Evolutionary conservation across 768 basidiomycete species (phyloP).

Genomic region (Tylopilus felleus): DNA sequence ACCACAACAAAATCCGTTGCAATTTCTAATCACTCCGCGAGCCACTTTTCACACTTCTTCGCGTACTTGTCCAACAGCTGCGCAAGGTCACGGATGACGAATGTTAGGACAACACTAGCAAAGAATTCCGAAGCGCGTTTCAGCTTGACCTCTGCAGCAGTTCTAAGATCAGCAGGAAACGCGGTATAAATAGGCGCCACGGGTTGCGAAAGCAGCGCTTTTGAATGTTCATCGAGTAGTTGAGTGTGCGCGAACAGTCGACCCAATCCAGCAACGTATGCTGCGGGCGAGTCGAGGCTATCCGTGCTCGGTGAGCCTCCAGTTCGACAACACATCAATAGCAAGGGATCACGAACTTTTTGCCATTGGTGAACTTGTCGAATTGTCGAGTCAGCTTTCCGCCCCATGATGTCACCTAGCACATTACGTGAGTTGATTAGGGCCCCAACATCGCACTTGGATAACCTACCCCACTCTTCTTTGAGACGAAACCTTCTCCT

Average conservation of each 20-base stretch:
- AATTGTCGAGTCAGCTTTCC: slow-evolving; percentile 70
- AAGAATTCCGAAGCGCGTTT: slow-evolving; percentile 89
- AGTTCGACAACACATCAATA: slow-evolving; percentile 1
- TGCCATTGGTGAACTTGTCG: slow-evolving; percentile 84
- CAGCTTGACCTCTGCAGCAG: slow-evolving; percentile 67
- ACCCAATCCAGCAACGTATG: slow-evolving; percentile 74
- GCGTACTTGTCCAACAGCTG: slow-evolving; percentile 89
- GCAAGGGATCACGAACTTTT: slow-evolving; percentile 57
- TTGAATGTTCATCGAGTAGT: slow-evolving; percentile 83
- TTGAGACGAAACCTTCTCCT: slow-evolving; percentile 81
- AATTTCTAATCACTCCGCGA: slow-evolving; percentile 59
- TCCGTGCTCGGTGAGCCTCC: slow-evolving; percentile 14
- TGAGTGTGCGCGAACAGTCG: slow-evolving; percentile 72
- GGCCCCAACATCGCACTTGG: neutral
- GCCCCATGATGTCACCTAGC: slow-evolving; percentile 61
- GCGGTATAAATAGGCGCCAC: slow-evolving; percentile 69
- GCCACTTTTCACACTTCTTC: slow-evolving; percentile 91
- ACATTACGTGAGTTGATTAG: slow-evolving; percentile 9
- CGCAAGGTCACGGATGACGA: slow-evolving; percentile 85
- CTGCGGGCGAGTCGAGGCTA: slow-evolving; percentile 85
- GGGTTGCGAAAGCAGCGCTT: slow-evolving; percentile 63
- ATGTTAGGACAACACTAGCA: slow-evolving; percentile 81
- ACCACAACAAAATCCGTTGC: slow-evolving; percentile 22
- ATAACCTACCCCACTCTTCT: slow-evolving; percentile 62
- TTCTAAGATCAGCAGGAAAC: slow-evolving; percentile 61